Evolutionary conservation across 164 flowering plant genomes (phyloP).

Genomic region (Tinospora cordifolia): DNA sequence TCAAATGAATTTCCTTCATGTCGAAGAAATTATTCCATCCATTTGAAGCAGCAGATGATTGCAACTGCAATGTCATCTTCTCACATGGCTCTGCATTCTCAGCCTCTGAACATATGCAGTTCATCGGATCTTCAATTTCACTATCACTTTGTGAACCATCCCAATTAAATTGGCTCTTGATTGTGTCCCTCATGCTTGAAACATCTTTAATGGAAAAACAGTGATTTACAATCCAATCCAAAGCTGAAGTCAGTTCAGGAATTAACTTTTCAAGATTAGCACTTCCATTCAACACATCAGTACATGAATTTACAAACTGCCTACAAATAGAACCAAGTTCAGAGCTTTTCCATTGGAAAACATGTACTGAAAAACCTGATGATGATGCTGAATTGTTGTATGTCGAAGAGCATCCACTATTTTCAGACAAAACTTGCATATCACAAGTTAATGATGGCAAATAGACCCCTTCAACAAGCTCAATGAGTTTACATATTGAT

Average conservation of each 20-base stretch:
- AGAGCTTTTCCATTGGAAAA: slow-evolving; percentile 61
- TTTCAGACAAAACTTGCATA: slow-evolving; percentile 18
- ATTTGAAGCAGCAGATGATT: slow-evolving; percentile 14
- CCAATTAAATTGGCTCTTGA: slow-evolving; percentile 45
- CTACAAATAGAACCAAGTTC: slow-evolving; percentile 43
- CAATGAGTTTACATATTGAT: slow-evolving; percentile 52
- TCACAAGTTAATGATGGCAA: slow-evolving; percentile 29
- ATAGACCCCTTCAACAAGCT: slow-evolving; percentile 61
- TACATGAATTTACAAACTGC: slow-evolving; percentile 37
- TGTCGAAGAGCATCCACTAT: slow-evolving; percentile 21
- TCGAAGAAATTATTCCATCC: slow-evolving; percentile 14
- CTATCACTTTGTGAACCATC: slow-evolving; percentile 33
- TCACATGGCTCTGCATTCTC: slow-evolving; percentile 10
- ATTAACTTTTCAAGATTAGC: slow-evolving; percentile 38
- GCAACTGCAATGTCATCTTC: slow-evolving; percentile 10
- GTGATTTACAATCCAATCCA: slow-evolving; percentile 63
- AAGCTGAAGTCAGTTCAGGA: slow-evolving; percentile 33
- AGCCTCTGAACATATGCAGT: slow-evolving; percentile 13
- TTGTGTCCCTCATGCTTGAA: slow-evolving; percentile 43
- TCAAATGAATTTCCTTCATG: slow-evolving; percentile 21
- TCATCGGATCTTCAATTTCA: slow-evolving; percentile 23
- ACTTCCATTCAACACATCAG: slow-evolving; percentile 40
- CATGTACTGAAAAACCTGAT: slow-evolving; percentile 45
- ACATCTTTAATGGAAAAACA: slow-evolving; percentile 52
- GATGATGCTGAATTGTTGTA: slow-evolving; percentile 16